Percentiles rank a stretch among this genome's conserved stretches.
phyloP scores from a whole-genome alignment of 495 filamentous ascomycete species.

The Aspergillus nidulans region DNA sequence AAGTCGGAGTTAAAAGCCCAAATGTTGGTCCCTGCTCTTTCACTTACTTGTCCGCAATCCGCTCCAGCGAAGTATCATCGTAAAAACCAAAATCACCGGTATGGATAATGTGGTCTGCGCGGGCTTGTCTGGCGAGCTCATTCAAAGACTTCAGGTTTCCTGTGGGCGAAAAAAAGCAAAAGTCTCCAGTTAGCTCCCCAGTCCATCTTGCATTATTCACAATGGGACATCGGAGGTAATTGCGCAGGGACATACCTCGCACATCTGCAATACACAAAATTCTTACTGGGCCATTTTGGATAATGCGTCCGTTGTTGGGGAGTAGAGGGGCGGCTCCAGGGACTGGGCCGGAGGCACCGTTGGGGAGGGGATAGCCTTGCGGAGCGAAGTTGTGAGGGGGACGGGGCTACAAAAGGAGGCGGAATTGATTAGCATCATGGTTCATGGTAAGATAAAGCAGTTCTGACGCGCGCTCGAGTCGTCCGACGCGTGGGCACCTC shows the following conservation, averaged over 20 bases:
- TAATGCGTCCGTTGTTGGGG: conserved; percentile 66
- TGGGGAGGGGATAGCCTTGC: conserved; percentile 49
- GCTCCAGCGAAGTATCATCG: conserved; percentile 89
- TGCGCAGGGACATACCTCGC: conserved; percentile 60
- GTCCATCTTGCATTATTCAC: background rate
- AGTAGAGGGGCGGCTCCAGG: conserved; percentile 52
- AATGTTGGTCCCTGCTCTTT: background rate
- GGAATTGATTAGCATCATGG: conserved; percentile 10
- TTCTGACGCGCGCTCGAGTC: conserved; percentile 6
- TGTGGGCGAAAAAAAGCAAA: conserved; percentile 36
- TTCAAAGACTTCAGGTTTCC: conserved; percentile 95
- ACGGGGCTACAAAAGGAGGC: conserved; percentile 33
- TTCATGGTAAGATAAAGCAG: background rate
- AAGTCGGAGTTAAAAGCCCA: background rate
- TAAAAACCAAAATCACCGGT: conserved; percentile 99
- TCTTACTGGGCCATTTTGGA: conserved; percentile 78
- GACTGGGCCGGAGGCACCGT: conserved; percentile 45
- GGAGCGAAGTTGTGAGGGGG: conserved; percentile 44
- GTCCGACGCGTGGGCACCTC: conserved; percentile 13
- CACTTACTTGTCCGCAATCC: conserved; percentile 95
- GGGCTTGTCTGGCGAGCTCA: conserved; percentile 87
- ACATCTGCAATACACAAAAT: conserved; percentile 97
- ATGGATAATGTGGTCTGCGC: conserved; percentile 94
- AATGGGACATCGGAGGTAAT: background rate
- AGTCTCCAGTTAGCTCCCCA: conserved; percentile 12